A percentile compares a stretch with the other conserved stretches of the same genome.
phyloP scores from a whole-genome alignment of 2,329 filamentous ascomycete genomes.

The Monosporascus sp. region DNA sequence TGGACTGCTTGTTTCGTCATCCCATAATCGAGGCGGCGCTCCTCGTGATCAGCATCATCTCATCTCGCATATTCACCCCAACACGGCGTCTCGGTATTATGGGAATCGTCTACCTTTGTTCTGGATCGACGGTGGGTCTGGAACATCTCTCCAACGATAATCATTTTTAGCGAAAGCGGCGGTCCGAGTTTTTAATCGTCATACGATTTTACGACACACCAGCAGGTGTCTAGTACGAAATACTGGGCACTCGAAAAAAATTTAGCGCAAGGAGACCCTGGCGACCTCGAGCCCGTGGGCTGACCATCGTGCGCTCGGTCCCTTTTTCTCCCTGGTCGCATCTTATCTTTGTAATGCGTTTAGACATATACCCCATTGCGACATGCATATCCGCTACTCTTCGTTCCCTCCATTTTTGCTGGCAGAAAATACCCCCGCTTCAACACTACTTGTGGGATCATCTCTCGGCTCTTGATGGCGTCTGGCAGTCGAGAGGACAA shows the following conservation, averaged over 20 bases:
- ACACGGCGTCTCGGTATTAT: conserved; percentile 20
- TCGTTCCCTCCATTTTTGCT: conserved; percentile 1
- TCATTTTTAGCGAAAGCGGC: conserved; percentile 17
- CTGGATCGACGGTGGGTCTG: conserved; percentile 12
- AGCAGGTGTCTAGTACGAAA: conserved; percentile 7
- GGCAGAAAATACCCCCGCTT: conserved; percentile 9
- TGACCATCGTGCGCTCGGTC: conserved; percentile 22
- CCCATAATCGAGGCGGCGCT: conserved; percentile 22
- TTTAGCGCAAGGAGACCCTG: conserved; percentile 8
- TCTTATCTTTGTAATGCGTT: conserved; percentile 2
- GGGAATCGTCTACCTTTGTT: conserved; percentile 12
- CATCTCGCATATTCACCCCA: conserved; percentile 16
- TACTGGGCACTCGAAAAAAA: conserved; percentile 8
- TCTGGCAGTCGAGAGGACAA: not conserved
- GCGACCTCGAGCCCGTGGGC: conserved; percentile 20
- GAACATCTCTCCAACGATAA: conserved; percentile 12
- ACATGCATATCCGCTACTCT: conserved; percentile 1
- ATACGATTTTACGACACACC: conserved; percentile 21
- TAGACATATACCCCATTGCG: conserved; percentile 8
- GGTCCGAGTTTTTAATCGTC: conserved; percentile 18
- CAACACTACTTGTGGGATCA: conserved; percentile 2
- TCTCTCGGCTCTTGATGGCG: not conserved
- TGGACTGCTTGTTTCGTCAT: conserved; percentile 20
- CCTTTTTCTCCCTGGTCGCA: not conserved
- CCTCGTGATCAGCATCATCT: conserved; percentile 20